A percentile compares a stretch with the other conserved stretches of the same genome.
These are phyloP conservation scores for Cytospora leucostoma DNA, from an alignment of 2,329 filamentous ascomycete genomes.

Conservation along the genomic window DNA sequence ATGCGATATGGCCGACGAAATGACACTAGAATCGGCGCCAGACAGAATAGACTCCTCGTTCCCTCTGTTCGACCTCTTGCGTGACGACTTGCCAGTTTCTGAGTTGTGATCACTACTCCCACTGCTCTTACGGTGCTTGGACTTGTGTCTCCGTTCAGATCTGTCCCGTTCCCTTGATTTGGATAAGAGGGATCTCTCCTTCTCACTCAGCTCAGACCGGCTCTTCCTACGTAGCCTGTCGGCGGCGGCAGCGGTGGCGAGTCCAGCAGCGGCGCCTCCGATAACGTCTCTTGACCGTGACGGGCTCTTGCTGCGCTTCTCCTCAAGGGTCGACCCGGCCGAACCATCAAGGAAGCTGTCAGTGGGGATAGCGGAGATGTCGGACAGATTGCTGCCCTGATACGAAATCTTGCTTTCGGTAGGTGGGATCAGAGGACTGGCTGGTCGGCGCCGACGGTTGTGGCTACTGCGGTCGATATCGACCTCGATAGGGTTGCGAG, in stretches of 20 bases:
- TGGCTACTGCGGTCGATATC: constrained; percentile 69
- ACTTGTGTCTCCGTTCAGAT: constrained; percentile 51
- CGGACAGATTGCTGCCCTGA: constrained; percentile 69
- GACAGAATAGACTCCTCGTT: constrained; percentile 56
- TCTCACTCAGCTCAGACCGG: constrained; percentile 46
- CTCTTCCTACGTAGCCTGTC: constrained; percentile 47
- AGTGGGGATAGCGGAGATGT: constrained; percentile 76
- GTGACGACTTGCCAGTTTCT: constrained; percentile 49
- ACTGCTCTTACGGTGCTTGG: constrained; percentile 54
- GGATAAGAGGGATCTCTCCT: constrained; percentile 32
- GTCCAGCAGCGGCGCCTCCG: constrained; percentile 41
- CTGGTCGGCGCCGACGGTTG: constrained; percentile 59
- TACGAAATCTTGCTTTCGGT: constrained; percentile 61
- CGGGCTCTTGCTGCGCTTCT: constrained; percentile 47
- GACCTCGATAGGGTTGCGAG: constrained; percentile 79
- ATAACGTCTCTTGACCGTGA: constrained; percentile 42
- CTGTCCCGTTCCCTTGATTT: constrained; percentile 47
- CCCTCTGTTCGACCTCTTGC: constrained; percentile 54
- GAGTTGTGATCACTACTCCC: constrained; percentile 48
- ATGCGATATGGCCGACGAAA: constrained; percentile 55
- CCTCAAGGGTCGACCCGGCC: constrained; percentile 42
- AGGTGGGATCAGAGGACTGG: constrained; percentile 66
- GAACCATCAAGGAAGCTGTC: constrained; percentile 65
- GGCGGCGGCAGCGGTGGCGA: constrained; percentile 42
- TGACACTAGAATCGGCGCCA: constrained; percentile 54